Evolutionary conservation across 495 filamentous ascomycete species (phyloP), one percentile per base, ranked within the genome.

Genomic region (Penicillium bovifimosum): DNA sequence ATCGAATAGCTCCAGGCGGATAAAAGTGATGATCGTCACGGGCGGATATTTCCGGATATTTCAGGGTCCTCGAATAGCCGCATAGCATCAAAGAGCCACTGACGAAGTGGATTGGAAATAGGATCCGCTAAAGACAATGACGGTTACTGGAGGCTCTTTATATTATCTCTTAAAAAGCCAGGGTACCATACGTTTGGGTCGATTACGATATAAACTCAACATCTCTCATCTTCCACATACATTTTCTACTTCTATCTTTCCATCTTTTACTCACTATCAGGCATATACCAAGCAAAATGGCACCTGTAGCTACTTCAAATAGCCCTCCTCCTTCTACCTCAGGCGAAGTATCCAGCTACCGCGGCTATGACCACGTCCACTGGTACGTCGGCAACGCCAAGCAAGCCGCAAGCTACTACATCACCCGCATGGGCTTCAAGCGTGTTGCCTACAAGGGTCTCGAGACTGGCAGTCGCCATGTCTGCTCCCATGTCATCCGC

Each of bases 351-450:
- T 61, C 80, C 49, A 80, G 78, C 62, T 93, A 91, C 71, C 79
- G 79, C 20, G 90, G 88, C 65, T 96, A 95, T 61, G 86, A 93
- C 72, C 87, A 95, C 64, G 77, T 95, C 41, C 86, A 87, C 61
- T 96, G 90, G 90, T 96, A 88, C 67, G 91, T 96, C 6, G 90
- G 90, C 59, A 96, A 96, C 69, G 91, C 91, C 60, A 96, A 96
- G 72, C 90, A 95, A 77, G 88, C 87, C 0, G 90, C 89, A 36
- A 78, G 82, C 43, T 95, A 85, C 75, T 96, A 93, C 72, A 85
- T 85, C 65, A 84, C 85, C 9, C 85, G 86, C 54, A 85, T 95
- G 75, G 90, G 89, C 35, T 95, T 96, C 77, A 72, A 76, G 51
- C 82, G 80, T 1, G 65, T 95, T 43, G 91, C 91, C 50, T 95